Conservation (phyloP, 176 grass and related monocot species). For the Cymbopogon citratus region DNA sequence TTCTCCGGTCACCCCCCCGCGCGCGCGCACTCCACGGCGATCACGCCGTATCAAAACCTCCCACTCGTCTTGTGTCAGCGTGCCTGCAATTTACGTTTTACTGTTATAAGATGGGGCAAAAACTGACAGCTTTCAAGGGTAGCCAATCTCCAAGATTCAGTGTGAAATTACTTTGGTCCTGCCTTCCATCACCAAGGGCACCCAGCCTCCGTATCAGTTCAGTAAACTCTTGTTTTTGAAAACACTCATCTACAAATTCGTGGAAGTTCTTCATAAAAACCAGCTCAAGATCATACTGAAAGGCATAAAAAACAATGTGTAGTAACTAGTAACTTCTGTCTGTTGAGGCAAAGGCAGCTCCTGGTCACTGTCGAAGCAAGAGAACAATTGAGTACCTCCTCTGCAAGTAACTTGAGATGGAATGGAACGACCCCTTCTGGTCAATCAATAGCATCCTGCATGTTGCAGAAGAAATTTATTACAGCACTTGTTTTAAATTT, state of each 20-base stretch:
- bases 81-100: constrained; percentile 32
- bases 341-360: background rate
- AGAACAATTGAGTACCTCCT: constrained; percentile 57
- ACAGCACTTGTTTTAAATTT: background rate
- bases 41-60: too few relatives aligned
- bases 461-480: constrained; percentile 8
- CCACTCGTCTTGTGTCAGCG: constrained; percentile 83
- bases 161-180: constrained; percentile 58
- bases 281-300: constrained; percentile 78
- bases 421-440: constrained; percentile 98
- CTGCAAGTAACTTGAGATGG: constrained; percentile 77
- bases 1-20: too few relatives aligned
- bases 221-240: constrained; percentile 72
- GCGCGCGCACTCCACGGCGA: too few relatives aligned
- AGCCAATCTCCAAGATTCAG: background rate
- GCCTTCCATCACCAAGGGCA: constrained; percentile 78
- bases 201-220: constrained; percentile 92
- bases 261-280: constrained; percentile 89
- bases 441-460: constrained; percentile 94
- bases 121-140: background rate
- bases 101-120: background rate
- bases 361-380: background rate
- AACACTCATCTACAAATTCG: constrained; percentile 80
- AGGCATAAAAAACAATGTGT: constrained; percentile 13
- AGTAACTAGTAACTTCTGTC: constrained; percentile 3